phyloP scores from a whole-genome alignment of 2,329 filamentous ascomycete genomes.

The Aspergillus quadricinctus region DNA sequence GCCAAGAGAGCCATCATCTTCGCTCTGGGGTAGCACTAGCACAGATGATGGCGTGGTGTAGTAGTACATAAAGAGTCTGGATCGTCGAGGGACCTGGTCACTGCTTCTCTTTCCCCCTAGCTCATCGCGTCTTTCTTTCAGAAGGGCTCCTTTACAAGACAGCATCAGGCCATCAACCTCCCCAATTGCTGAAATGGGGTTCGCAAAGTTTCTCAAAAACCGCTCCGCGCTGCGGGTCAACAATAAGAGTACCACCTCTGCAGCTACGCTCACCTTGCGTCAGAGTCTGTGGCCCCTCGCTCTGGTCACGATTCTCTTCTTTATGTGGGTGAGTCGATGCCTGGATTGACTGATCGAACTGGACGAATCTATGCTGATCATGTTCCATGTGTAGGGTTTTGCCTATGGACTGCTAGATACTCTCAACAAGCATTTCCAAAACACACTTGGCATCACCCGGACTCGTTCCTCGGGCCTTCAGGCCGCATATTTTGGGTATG shows the following conservation, averaged over 20 bases:
- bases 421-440: slow-evolving; percentile 56
- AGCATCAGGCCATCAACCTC: not conserved
- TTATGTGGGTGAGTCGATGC: slow-evolving; percentile 44
- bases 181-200: slow-evolving; percentile 19
- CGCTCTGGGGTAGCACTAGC: not conserved
- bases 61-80: not conserved
- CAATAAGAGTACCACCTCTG: slow-evolving; percentile 36
- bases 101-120: not conserved
- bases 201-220: slow-evolving; percentile 25
- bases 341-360: not conserved
- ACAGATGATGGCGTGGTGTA: not conserved
- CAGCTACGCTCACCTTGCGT: slow-evolving; percentile 39
- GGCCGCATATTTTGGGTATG: slow-evolving; percentile 60
- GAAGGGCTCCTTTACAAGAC: not conserved
- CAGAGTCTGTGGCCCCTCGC: slow-evolving; percentile 43
- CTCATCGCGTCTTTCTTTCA: not conserved
- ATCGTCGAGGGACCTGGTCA: not conserved
- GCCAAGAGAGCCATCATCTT: not conserved
- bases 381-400: slow-evolving; percentile 34
- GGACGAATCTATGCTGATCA: not conserved
- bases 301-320: slow-evolving; percentile 48
- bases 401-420: slow-evolving; percentile 49
- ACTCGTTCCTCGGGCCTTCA: slow-evolving; percentile 60
- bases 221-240: slow-evolving; percentile 31
- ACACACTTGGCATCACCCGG: slow-evolving; percentile 51